Evolutionary conservation across 192 early-diverging fungal genomes (phyloP), one percentile per base, ranked within the genome.

Genomic region (Linnemannia exigua): DNA sequence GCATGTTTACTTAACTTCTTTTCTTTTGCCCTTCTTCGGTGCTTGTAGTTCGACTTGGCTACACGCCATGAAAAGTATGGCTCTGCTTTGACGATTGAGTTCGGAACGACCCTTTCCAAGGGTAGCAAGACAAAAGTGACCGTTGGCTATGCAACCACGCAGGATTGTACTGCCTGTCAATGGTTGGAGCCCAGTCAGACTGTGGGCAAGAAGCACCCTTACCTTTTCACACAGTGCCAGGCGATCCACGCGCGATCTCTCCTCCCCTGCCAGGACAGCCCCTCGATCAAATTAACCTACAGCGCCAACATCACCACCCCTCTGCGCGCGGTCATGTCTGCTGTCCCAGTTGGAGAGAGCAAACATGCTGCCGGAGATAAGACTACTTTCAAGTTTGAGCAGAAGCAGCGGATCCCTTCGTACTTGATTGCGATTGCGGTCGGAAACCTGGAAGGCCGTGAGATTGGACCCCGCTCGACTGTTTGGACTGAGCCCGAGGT

Each of bases 151-250:
- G 81, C 90, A 15, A 99, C 97, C 44, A 95, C 95, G 7, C 79
- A 91, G 70, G 88, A 95, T 67, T 95, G 96, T 79, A 94, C 95
- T 52, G 98, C 98, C 28, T 89, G 95, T 19, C 98, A 99, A 91
- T 99, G 97, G 90, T 88, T 99, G 74, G 91, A 91, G 51, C 95
- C 96, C 0, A 77, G 76, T 22, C 81, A 83, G 50, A 83, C 81
- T 37, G 81, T 70, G 5, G 98, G 98, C 69, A 97, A 97, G 87
- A 90, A 93, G 71, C 89, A 97, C 76, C 98, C 98, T 9, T 99
- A 99, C 82, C 88, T 99, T 70, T 99, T 99, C 88, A 96, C 97
- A 48, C 98, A 99, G 89, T 98, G 98, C 88, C 95, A 99, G 87
- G 93, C 92, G n/a, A 99, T 99, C 80, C 97, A 99, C 76, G 98